Base-by-base conservation (phyloP, 1,139 yeast species). In the Yamadazyma diddensiae region DNA sequence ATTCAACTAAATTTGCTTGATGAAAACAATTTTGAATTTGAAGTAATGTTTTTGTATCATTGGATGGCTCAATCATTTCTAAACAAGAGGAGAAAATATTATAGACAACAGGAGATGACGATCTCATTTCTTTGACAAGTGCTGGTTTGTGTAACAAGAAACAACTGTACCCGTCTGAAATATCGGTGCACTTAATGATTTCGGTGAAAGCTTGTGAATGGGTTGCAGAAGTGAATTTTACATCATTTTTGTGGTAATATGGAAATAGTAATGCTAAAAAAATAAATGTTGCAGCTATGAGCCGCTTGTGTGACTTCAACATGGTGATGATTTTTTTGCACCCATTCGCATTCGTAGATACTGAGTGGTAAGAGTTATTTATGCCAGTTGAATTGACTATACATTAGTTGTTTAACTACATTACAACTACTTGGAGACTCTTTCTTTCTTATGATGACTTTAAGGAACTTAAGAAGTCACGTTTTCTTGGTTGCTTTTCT, bases 21-120 rank as follows among this genome's bases (percentile, higher is more conserved):
- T 52, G 48, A 30, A 43, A 49, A 34, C 62, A 57, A 12, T 45
- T 39, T 34, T 53, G 62, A 23, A 53, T 45, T 26, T 41, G 47
- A 21, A 57, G 37, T 14, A 56, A 35, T 7, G 55, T 24, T 13
- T 48, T 41, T 3, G 54, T 33, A 31, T 57, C 62, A 30, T 29
- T 39, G 5, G 20, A 28, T 7, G 31, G 26, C 2, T 27, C 34
- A 5, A 44, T 30, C 17, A 28, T 27, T 15, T 33, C 23, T 13
- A 44, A 25, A 28, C 49, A 44, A 3, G 25, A 19, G 21, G 24
- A 34, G 42, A 41, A 43, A 14, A 24, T 35, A 3, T 26, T 26
- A 15, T 35, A 37, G 2, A 40, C 35, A 3, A 30, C 5, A 5
- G 10, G 4, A 11, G 17, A 31, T 3, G 13, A 20, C 31, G 36